Evolutionary conservation across 805 yeast species (phyloP).

Genomic region (Saccharomycopsis amapae): DNA sequence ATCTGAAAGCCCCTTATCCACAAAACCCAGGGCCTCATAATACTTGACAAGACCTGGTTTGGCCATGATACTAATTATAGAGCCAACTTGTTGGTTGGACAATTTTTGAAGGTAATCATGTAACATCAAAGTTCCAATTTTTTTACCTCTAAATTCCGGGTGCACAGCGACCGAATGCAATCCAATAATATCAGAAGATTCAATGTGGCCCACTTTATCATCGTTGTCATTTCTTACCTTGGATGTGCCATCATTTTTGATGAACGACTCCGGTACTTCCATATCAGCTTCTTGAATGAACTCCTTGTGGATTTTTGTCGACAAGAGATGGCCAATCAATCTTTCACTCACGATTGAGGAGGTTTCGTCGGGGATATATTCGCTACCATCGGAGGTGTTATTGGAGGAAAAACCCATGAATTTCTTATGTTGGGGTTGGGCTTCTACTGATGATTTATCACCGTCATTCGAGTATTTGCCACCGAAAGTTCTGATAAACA

Average conservation of each 20-base stretch:
- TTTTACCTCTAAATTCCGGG: slow-evolving; percentile 72
- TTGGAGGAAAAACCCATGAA: slow-evolving; percentile 7
- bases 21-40: slow-evolving; percentile 77
- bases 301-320: slow-evolving; percentile 56
- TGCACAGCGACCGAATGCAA: slow-evolving; percentile 76
- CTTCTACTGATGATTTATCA: neutral
- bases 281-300: slow-evolving; percentile 52
- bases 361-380: slow-evolving; percentile 25
- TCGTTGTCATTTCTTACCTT: slow-evolving; percentile 23
- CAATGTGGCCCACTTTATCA: slow-evolving; percentile 54
- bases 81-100: slow-evolving; percentile 81
- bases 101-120: slow-evolving; percentile 89
- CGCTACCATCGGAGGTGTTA: slow-evolving; percentile 26
- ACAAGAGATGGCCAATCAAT: slow-evolving; percentile 73
- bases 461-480: slow-evolving; percentile 32
- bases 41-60: slow-evolving; percentile 64
- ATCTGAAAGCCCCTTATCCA: slow-evolving; percentile 55
- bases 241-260: slow-evolving; percentile 12
- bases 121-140: slow-evolving; percentile 73
- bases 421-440: slow-evolving; percentile 18
- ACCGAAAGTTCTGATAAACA: slow-evolving; percentile 67
- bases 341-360: slow-evolving; percentile 45
- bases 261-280: slow-evolving; percentile 41
- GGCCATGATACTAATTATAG: slow-evolving; percentile 65
- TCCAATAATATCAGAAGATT: slow-evolving; percentile 66